Conservation (phyloP, 768 basidiomycete genomes). For the Agaricus sinodeliciosus region DNA sequence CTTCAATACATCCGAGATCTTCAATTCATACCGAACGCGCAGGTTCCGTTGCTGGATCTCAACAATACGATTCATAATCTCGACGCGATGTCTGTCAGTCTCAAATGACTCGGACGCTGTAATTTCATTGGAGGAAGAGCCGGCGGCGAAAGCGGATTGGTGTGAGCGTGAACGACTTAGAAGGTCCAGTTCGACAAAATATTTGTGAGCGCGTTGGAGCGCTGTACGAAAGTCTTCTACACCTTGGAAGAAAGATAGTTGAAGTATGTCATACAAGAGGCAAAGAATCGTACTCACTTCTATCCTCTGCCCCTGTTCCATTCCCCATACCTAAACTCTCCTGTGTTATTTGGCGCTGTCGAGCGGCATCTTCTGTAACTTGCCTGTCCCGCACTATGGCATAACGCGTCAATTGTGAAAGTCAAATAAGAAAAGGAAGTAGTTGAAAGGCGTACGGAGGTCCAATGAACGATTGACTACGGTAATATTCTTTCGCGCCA, state of each 20-base stretch:
- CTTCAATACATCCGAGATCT: constrained; percentile 61
- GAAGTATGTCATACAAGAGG: background rate
- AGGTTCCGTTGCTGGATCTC: constrained; percentile 61
- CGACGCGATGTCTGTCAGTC: constrained; percentile 48
- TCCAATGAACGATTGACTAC: constrained; percentile 56
- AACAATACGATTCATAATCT: constrained; percentile 59
- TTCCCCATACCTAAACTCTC: constrained; percentile 12
- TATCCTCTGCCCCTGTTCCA: constrained; percentile 17
- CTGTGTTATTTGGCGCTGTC: constrained; percentile 16
- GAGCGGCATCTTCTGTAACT: constrained; percentile 10
- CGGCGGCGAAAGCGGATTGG: constrained; percentile 24
- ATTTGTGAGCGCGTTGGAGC: constrained; percentile 54
- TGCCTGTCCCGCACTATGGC: constrained; percentile 4
- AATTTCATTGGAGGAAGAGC: constrained; percentile 22
- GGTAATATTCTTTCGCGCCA: constrained; percentile 68
- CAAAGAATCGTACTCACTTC: constrained; percentile 31
- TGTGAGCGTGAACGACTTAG: constrained; percentile 32
- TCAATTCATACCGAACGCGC: constrained; percentile 72
- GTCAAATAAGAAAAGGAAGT: background rate
- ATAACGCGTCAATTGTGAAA: background rate
- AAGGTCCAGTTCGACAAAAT: constrained; percentile 49
- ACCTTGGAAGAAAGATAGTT: constrained; percentile 13
- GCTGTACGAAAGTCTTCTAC: constrained; percentile 70
- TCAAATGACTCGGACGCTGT: constrained; percentile 31
- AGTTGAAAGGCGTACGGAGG: constrained; percentile 30